Conservation (phyloP, 1,284 basidiomycete genomes). For the Volvariella volvacea region DNA sequence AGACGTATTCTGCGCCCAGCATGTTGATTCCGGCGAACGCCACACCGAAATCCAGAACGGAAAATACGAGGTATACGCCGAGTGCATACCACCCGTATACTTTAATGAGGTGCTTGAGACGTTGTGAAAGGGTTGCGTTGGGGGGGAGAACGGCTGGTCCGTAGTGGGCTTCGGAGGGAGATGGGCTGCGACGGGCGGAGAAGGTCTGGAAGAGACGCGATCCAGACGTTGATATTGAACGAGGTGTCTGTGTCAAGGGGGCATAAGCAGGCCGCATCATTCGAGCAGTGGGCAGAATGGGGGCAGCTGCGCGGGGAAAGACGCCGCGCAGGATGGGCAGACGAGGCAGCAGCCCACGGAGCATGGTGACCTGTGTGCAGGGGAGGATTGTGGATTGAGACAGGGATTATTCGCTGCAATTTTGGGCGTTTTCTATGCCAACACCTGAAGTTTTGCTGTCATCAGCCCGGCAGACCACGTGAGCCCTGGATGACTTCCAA, state of each 20-base stretch:
- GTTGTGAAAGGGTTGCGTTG: constrained; percentile 56
- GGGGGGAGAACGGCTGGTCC: constrained; percentile 29
- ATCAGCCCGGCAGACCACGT: no score
- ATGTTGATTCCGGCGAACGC: constrained; percentile 83
- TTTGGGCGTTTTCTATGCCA: constrained; percentile 8
- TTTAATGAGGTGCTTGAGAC: constrained; percentile 82
- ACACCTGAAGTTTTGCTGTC: constrained; percentile 3
- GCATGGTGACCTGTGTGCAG: constrained; percentile 9
- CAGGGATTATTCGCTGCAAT: neutral
- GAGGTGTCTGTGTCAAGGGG: neutral
- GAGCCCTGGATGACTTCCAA: no score
- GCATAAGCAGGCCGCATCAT: constrained; percentile 19
- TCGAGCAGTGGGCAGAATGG: constrained; percentile 38
- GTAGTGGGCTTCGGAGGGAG: constrained; percentile 13
- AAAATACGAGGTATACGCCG: constrained; percentile 74
- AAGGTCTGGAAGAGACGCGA: constrained; percentile 43
- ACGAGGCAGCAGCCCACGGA: constrained; percentile 23
- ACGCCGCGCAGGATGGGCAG: constrained; percentile 24
- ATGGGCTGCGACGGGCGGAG: constrained; percentile 29
- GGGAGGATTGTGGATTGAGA: neutral
- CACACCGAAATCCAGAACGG: constrained; percentile 72
- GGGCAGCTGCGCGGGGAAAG: constrained; percentile 28
- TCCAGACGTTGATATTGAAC: no score
- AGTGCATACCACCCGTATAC: constrained; percentile 92
- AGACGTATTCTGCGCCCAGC: constrained; percentile 87